These are phyloP conservation scores for Helenozyma baotianmanensis DNA, from an alignment of 805 yeast species.

Conservation along the genomic window DNA sequence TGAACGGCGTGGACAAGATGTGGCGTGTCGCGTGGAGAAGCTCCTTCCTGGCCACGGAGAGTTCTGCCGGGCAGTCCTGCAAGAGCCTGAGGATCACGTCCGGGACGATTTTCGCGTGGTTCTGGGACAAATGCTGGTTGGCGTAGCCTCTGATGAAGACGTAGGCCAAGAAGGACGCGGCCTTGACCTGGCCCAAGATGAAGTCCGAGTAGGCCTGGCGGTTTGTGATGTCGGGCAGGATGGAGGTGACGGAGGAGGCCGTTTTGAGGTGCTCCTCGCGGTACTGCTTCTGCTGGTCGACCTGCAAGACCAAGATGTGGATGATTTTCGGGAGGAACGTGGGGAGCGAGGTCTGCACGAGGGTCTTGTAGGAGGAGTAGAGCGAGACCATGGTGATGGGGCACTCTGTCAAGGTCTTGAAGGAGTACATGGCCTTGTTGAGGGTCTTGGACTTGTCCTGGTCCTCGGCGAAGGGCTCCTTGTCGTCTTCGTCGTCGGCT, in stretches of 20 bases:
- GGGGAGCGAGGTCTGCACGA: constrained; percentile 68
- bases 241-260: constrained; percentile 60
- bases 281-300: constrained; percentile 58
- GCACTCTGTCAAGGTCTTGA: constrained; percentile 90
- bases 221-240: constrained; percentile 71
- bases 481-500: constrained; percentile 10
- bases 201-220: constrained; percentile 83
- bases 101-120: constrained; percentile 61
- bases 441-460: constrained; percentile 46
- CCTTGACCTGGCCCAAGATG: constrained; percentile 89
- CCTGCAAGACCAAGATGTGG: constrained; percentile 69
- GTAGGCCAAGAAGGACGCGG: constrained; percentile 91
- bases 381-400: constrained; percentile 95
- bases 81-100: constrained; percentile 78
- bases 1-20: constrained; percentile 84
- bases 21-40: constrained; percentile 91
- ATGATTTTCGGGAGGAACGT: constrained; percentile 79
- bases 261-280: constrained; percentile 45
- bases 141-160: constrained; percentile 83
- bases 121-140: constrained; percentile 46
- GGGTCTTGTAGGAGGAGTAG: constrained; percentile 77
- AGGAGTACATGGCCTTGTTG: constrained; percentile 69
- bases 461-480: constrained; percentile 8
- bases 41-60: constrained; percentile 89
- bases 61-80: constrained; percentile 94